Evolutionary conservation across 306 rosid genomes (phyloP).

Genomic region (Hippophae tibetana): DNA sequence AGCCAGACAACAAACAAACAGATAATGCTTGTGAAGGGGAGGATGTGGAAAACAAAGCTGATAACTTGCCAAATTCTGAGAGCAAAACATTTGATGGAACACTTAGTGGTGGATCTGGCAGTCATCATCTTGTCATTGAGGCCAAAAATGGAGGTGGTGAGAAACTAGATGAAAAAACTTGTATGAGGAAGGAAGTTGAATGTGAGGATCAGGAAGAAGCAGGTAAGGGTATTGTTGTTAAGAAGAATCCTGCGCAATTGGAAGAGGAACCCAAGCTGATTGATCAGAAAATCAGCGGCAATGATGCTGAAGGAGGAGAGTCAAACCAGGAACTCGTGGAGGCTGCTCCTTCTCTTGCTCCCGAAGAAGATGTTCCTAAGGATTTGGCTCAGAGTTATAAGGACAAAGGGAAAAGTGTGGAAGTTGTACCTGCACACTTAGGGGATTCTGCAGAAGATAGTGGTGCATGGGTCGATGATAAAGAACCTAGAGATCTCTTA

Average conservation of each 20-base stretch:
- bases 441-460: constrained; percentile 41
- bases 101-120: constrained; percentile 19
- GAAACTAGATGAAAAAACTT: constrained; percentile 11
- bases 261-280: constrained; percentile 29
- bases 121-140: background rate
- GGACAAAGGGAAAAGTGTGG: constrained; percentile 83
- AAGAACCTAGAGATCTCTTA: constrained; percentile 41
- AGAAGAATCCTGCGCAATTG: constrained; percentile 15
- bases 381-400: constrained; percentile 34
- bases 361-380: constrained; percentile 22
- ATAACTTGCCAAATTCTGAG: constrained; percentile 23
- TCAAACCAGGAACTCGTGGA: constrained; percentile 28
- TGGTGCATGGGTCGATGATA: constrained; percentile 35
- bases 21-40: constrained; percentile 16
- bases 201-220: constrained; percentile 16
- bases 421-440: constrained; percentile 32
- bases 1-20: constrained; percentile 1
- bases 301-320: constrained; percentile 32
- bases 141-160: constrained; percentile 15
- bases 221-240: constrained; percentile 19
- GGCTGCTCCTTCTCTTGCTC: constrained; percentile 25
- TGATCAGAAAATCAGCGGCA: constrained; percentile 34
- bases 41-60: constrained; percentile 25
- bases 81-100: constrained; percentile 11
- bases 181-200: constrained; percentile 23